phyloP scores from a whole-genome alignment of 805 yeast species.

The Zygosaccharomyces siamensis region DNA sequence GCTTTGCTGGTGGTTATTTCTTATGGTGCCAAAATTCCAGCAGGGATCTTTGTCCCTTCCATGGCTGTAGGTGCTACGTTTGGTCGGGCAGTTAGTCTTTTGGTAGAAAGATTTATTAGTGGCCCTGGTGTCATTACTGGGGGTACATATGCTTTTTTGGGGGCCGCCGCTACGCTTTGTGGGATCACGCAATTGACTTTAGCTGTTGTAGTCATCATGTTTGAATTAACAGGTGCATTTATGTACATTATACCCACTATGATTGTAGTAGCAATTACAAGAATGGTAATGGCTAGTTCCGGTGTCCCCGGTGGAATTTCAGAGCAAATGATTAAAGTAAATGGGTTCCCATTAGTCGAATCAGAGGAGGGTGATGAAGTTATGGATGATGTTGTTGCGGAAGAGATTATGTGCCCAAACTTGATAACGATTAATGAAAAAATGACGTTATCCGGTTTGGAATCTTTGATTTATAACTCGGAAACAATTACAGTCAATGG shows the following conservation, averaged over 20 bases:
- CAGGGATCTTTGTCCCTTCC: constrained; percentile 96
- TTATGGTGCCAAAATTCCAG: constrained; percentile 91
- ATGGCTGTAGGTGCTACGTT: constrained; percentile 96
- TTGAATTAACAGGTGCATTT: constrained; percentile 93
- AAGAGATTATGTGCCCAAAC: constrained; percentile 58
- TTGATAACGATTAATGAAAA: constrained; percentile 25
- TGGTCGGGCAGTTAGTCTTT: constrained; percentile 80
- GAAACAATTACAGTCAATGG: constrained; percentile 39
- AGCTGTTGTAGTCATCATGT: constrained; percentile 92
- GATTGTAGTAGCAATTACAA: constrained; percentile 90
- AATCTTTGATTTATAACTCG: constrained; percentile 22
- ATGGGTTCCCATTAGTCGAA: constrained; percentile 76
- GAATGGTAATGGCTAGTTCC: constrained; percentile 67
- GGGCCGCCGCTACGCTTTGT: constrained; percentile 91
- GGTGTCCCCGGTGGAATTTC: constrained; percentile 84
- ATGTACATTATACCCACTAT: constrained; percentile 89
- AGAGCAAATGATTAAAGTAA: constrained; percentile 85
- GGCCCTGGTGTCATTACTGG: constrained; percentile 67
- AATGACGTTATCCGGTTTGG: constrained; percentile 25
- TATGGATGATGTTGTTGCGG: constrained; percentile 41
- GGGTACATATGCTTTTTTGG: constrained; percentile 91
- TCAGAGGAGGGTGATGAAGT: constrained; percentile 59
- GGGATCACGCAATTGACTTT: constrained; percentile 93
- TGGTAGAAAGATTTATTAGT: constrained; percentile 49
- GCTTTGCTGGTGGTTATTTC: constrained; percentile 72